Percentiles rank a stretch among this genome's conserved stretches.
phyloP scores from a whole-genome alignment of 2,329 filamentous ascomycete genomes.

The Fusarium sp. region DNA sequence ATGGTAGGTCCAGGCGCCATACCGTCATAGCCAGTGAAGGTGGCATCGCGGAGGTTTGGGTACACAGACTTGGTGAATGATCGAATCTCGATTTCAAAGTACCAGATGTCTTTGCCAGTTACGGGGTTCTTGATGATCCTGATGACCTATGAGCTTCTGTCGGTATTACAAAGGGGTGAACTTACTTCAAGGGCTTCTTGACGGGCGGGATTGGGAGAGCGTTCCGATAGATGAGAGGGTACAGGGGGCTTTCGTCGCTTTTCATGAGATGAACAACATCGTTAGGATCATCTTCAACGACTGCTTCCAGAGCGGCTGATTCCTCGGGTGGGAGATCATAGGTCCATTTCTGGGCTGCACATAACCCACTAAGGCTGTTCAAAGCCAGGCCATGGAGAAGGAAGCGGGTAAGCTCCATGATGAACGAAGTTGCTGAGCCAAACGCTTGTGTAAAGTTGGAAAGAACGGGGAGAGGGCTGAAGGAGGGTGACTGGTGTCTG shows the following conservation, averaged over 20 bases:
- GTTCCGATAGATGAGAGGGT: slow-evolving; percentile 19
- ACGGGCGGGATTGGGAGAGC: slow-evolving; percentile 59
- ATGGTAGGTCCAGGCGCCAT: slow-evolving; percentile 66
- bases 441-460: neutral
- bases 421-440: neutral
- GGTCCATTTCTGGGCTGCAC: slow-evolving; percentile 4
- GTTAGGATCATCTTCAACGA: slow-evolving; percentile 2
- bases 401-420: slow-evolving; percentile 5
- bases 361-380: neutral
- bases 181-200: slow-evolving; percentile 56
- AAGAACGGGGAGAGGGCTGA: neutral
- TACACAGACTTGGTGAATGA: slow-evolving; percentile 52
- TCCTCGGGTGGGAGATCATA: slow-evolving; percentile 11
- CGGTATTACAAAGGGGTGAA: neutral
- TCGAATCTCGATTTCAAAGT: slow-evolving; percentile 51
- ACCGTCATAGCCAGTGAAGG: slow-evolving; percentile 64
- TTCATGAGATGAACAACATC: neutral
- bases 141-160: neutral
- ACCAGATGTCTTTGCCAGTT: slow-evolving; percentile 50
- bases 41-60: slow-evolving; percentile 48
- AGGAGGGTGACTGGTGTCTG: neutral
- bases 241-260: neutral
- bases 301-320: neutral
- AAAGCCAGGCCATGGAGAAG: slow-evolving; percentile 1
- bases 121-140: slow-evolving; percentile 51